A percentile compares a stretch with the other conserved stretches of the same genome.
phyloP scores from a whole-genome alignment of 441 rosid species.

The Gossypium schwendimanii region DNA sequence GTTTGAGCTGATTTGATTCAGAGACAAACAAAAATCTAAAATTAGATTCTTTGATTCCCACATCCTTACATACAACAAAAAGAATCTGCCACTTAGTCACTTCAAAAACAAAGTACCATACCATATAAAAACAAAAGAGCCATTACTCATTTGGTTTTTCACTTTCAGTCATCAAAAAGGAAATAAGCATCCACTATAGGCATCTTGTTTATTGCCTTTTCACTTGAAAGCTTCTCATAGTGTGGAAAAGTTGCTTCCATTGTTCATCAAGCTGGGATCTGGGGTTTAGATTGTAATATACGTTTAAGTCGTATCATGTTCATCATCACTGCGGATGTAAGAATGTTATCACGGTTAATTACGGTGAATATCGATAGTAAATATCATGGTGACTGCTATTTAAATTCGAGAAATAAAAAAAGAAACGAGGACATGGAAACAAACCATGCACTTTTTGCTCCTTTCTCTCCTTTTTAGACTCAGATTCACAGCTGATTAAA shows the following conservation, averaged over 20 bases:
- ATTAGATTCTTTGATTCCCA: slow-evolving; percentile 76
- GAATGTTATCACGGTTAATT: not conserved
- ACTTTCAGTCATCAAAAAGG: slow-evolving; percentile 30
- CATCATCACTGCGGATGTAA: not conserved
- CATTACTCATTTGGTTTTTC: slow-evolving; percentile 19
- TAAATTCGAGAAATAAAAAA: slow-evolving; percentile 42
- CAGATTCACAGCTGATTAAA: slow-evolving; percentile 40
- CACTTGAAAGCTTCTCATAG: slow-evolving; percentile 14
- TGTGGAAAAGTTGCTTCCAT: slow-evolving; percentile 36
- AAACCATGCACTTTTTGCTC: slow-evolving; percentile 60
- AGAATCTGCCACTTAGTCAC: slow-evolving; percentile 68
- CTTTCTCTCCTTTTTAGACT: slow-evolving; percentile 46
- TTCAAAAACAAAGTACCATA: not conserved
- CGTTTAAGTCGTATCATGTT: not conserved
- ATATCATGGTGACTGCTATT: not conserved
- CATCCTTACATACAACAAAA: slow-evolving; percentile 61
- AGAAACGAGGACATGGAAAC: slow-evolving; percentile 32
- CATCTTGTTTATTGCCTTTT: slow-evolving; percentile 10
- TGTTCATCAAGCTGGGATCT: slow-evolving; percentile 50
- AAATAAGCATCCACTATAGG: slow-evolving; percentile 23
- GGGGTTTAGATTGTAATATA: not conserved
- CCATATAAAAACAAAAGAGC: not conserved
- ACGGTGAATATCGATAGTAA: no score
- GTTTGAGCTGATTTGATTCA: slow-evolving; percentile 1
- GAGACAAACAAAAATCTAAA: slow-evolving; percentile 27